Conservation (phyloP, 208 protist species). For the Crithidia acanthocephali region DNA sequence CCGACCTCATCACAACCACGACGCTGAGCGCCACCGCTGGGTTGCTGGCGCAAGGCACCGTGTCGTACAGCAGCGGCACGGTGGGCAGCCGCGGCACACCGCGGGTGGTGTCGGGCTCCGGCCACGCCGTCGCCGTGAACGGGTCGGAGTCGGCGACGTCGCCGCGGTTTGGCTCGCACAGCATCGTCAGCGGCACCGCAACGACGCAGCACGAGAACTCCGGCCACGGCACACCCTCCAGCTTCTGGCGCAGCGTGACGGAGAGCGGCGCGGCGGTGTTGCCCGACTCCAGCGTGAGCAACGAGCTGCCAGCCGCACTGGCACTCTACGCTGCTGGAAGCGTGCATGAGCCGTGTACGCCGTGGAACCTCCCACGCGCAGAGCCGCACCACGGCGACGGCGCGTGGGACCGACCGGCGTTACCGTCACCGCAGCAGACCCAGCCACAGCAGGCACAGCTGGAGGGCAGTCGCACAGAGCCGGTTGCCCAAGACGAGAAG, state of each 20-base stretch:
- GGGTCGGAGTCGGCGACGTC: neutral
- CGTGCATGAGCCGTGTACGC: neutral
- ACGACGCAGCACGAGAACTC: neutral
- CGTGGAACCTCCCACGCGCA: neutral
- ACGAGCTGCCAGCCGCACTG: conserved; percentile 6
- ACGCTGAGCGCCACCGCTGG: conserved; percentile 3
- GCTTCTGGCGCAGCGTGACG: conserved; percentile 13
- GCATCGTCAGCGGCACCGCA: neutral
- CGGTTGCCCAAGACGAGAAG: too few species aligned
- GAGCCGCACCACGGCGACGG: neutral
- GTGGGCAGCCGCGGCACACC: conserved; percentile 3
- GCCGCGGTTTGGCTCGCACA: neutral
- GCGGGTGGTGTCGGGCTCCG: conserved; percentile 1
- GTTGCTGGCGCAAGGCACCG: conserved; percentile 3
- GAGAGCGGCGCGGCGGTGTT: neutral
- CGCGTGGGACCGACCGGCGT: neutral
- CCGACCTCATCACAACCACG: conserved; percentile 7
- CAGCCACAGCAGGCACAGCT: too few species aligned
- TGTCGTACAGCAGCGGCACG: conserved; percentile 7
- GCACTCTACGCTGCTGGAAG: neutral
- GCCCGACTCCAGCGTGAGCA: neutral
- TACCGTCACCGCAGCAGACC: too few species aligned
- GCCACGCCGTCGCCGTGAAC: neutral
- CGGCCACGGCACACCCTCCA: neutral
- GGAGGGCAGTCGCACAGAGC: too few species aligned